These are phyloP conservation scores for Sphaerulina musiva DNA, from an alignment of 2,329 filamentous ascomycete genomes.

Conservation along the genomic window DNA sequence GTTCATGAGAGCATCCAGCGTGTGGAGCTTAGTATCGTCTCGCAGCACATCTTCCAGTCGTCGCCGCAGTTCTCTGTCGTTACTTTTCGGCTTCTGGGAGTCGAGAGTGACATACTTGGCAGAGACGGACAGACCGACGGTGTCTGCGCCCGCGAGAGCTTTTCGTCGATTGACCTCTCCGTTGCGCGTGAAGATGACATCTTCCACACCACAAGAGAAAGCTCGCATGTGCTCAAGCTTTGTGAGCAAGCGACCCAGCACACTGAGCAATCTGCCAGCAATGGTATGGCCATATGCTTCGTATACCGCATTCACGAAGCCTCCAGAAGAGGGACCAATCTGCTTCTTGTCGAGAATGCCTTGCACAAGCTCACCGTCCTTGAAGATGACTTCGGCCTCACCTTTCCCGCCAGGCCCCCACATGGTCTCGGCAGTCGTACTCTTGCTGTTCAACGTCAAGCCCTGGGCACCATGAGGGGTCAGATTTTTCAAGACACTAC, in stretches of 20 bases:
- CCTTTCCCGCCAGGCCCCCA: slow-evolving; percentile 61
- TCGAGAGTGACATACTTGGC: slow-evolving; percentile 82
- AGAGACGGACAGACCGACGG: slow-evolving; percentile 71
- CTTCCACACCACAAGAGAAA: slow-evolving; percentile 96
- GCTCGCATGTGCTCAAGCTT: slow-evolving; percentile 87
- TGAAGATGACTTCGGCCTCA: slow-evolving; percentile 73
- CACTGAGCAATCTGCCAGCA: slow-evolving; percentile 81
- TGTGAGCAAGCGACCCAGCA: slow-evolving; percentile 81
- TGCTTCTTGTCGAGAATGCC: slow-evolving; percentile 96
- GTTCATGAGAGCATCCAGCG: slow-evolving; percentile 84
- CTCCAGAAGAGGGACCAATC: slow-evolving; percentile 78
- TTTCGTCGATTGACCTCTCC: slow-evolving; percentile 67
- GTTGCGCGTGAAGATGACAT: slow-evolving; percentile 73
- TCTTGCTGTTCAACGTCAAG: slow-evolving; percentile 71
- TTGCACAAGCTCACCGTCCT: slow-evolving; percentile 77
- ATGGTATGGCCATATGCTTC: slow-evolving; percentile 84
- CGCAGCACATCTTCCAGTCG: slow-evolving; percentile 84
- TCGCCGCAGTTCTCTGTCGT: slow-evolving; percentile 64
- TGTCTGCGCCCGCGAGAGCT: slow-evolving; percentile 60
- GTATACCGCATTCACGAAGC: slow-evolving; percentile 85
- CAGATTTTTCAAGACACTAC: slow-evolving; percentile 88
- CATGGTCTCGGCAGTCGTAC: slow-evolving; percentile 67
- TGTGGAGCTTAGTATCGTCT: slow-evolving; percentile 84
- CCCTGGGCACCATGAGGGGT: slow-evolving; percentile 68
- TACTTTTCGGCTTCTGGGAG: slow-evolving; percentile 53